phyloP scores from a whole-genome alignment of 306 rosid genomes.

The Inga leiocalycina region DNA sequence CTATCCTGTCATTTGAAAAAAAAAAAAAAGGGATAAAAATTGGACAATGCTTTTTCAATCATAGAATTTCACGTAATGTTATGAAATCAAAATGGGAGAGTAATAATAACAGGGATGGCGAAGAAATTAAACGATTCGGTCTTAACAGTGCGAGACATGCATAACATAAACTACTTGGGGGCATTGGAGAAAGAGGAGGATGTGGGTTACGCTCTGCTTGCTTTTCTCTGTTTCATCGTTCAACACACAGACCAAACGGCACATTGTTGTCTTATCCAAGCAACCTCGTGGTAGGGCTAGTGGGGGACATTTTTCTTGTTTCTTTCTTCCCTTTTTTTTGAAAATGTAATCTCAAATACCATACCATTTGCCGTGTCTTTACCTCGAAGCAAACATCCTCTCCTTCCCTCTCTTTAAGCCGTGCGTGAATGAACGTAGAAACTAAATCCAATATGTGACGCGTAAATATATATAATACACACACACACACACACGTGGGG shows the following conservation, averaged over 20 bases:
- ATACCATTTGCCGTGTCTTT: conserved; percentile 29
- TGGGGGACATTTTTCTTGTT: conserved; percentile 44
- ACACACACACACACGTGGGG: conserved; percentile 30
- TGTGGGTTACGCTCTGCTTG: conserved; percentile 34
- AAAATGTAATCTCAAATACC: background rate
- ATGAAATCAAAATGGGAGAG: background rate
- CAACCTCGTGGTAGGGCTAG: conserved; percentile 41
- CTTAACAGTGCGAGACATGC: background rate
- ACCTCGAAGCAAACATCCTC: conserved; percentile 31
- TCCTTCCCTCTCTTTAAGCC: background rate
- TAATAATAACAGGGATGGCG: background rate
- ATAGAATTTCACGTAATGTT: background rate
- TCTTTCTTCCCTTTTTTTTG: background rate
- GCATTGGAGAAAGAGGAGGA: conserved; percentile 2
- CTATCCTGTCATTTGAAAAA: background rate
- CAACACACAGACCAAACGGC: conserved; percentile 14
- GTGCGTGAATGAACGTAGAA: background rate
- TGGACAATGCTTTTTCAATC: background rate
- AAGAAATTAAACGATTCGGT: conserved; percentile 14
- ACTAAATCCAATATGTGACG: background rate
- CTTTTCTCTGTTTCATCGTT: conserved; percentile 22
- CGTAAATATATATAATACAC: background rate
- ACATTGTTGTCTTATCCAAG: conserved; percentile 21
- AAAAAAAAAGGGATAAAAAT: background rate
- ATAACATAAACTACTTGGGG: background rate